Evolutionary conservation across 306 rosid genomes (phyloP).

Genomic region (Glycyrrhiza uralensis): DNA sequence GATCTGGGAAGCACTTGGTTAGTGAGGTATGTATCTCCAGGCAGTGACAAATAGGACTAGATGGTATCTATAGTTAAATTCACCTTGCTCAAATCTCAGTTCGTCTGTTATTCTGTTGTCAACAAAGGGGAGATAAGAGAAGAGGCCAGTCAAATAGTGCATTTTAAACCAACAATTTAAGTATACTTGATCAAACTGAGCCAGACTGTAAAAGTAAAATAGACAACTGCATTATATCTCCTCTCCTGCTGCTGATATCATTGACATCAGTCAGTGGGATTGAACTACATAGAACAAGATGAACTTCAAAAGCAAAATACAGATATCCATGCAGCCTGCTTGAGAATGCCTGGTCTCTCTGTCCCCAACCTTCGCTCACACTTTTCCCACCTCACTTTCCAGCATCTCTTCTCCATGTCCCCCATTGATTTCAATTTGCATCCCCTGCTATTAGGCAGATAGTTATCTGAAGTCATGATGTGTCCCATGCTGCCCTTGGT

Average conservation of each 20-base stretch:
- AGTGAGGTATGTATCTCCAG: slow-evolving; percentile 54
- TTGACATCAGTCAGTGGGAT: not conserved
- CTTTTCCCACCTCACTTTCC: not conserved
- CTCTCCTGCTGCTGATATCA: too few relatives aligned
- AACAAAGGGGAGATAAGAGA: not conserved
- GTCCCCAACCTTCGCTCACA: not conserved
- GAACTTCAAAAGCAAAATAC: not conserved
- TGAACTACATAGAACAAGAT: not conserved
- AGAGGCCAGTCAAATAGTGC: not conserved
- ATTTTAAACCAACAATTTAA: not conserved
- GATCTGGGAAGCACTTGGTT: slow-evolving; percentile 62
- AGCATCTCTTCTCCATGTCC: not conserved
- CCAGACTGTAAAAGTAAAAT: too few relatives aligned
- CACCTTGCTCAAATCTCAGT: not conserved
- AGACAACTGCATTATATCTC: too few relatives aligned
- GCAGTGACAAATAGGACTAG: not conserved
- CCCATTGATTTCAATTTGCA: not conserved
- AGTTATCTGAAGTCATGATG: not conserved
- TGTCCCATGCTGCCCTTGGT: not conserved
- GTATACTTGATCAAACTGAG: not conserved
- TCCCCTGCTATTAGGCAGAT: not conserved
- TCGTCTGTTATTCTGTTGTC: slow-evolving; percentile 8
- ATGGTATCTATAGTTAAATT: not conserved
- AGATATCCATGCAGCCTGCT: not conserved
- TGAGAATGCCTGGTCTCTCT: not conserved